Evolutionary conservation across 768 basidiomycete species (phyloP).

Genomic region (Cystofilobasidium ferigula): DNA sequence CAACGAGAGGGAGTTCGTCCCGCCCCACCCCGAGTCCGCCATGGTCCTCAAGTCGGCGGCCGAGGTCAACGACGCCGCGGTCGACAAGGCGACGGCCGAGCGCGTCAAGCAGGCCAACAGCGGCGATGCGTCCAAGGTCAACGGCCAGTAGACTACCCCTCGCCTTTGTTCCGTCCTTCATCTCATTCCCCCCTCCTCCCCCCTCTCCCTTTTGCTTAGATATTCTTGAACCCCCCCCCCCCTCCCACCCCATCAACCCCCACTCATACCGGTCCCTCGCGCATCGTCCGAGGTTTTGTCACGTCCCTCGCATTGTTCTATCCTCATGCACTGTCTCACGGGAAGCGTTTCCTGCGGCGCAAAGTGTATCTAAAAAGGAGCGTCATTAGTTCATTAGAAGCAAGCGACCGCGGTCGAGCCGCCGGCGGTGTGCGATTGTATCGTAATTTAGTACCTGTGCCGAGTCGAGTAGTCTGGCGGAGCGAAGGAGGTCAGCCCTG

Average conservation of each 20-base stretch:
- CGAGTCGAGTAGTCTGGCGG: slow-evolving; percentile 65
- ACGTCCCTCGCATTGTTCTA: no score
- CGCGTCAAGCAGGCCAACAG: neutral
- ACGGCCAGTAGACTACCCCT: neutral
- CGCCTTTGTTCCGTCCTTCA: neutral
- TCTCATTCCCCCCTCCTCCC: neutral
- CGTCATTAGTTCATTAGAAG: no score
- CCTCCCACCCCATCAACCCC: no score
- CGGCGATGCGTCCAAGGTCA: neutral
- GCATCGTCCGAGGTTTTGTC: no score
- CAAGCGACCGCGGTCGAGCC: no score
- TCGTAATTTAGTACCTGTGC: slow-evolving; percentile 43
- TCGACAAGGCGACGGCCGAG: neutral
- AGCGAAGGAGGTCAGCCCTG: neutral
- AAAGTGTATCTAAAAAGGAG: no score
- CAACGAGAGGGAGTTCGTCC: slow-evolving; percentile 45
- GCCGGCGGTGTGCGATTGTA: no score
- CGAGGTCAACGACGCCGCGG: slow-evolving; percentile 26
- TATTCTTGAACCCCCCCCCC: no score
- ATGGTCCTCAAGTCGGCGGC: slow-evolving; percentile 33
- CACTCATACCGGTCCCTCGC: no score
- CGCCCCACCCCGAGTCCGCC: slow-evolving; percentile 37
- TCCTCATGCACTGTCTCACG: no score
- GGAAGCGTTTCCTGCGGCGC: no score
- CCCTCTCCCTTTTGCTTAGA: neutral